A percentile compares a stretch with the other conserved stretches of the same genome.
These are phyloP conservation scores for Microcos paniculata DNA, from an alignment of 345 rosid genomes.

Conservation along the genomic window DNA sequence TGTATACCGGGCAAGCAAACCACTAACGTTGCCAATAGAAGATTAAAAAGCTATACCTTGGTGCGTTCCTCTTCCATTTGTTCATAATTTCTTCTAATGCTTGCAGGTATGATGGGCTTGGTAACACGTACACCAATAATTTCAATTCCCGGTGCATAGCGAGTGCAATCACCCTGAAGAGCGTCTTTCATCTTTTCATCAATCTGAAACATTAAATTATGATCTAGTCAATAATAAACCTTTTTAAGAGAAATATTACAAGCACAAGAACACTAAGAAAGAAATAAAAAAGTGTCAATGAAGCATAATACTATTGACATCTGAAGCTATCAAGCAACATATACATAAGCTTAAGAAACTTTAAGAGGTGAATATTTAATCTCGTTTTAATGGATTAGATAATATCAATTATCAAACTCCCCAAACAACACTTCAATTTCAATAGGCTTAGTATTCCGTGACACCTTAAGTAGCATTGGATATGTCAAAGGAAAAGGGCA, in stretches of 20 bases:
- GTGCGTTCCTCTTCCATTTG: slow-evolving; percentile 97
- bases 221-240: slow-evolving; percentile 8
- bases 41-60: slow-evolving; percentile 46
- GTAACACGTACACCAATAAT: slow-evolving; percentile 88
- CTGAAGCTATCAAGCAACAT: not conserved
- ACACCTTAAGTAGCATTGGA: not conserved
- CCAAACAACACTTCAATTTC: not conserved
- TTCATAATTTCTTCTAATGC: slow-evolving; percentile 75
- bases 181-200: slow-evolving; percentile 97
- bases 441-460: not conserved
- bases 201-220: slow-evolving; percentile 44
- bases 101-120: slow-evolving; percentile 80
- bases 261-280: not conserved
- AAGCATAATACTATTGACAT: not conserved
- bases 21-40: slow-evolving; percentile 8
- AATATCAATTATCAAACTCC: not conserved
- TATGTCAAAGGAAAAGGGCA: not conserved
- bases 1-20: not conserved
- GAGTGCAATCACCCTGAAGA: slow-evolving; percentile 88
- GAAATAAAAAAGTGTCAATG: not conserved
- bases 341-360: not conserved
- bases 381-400: not conserved
- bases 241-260: not conserved
- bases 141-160: slow-evolving; percentile 92
- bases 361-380: not conserved